Conservation (phyloP, 352 stramenopile genomes). For the Phytophthora citricola region DNA sequence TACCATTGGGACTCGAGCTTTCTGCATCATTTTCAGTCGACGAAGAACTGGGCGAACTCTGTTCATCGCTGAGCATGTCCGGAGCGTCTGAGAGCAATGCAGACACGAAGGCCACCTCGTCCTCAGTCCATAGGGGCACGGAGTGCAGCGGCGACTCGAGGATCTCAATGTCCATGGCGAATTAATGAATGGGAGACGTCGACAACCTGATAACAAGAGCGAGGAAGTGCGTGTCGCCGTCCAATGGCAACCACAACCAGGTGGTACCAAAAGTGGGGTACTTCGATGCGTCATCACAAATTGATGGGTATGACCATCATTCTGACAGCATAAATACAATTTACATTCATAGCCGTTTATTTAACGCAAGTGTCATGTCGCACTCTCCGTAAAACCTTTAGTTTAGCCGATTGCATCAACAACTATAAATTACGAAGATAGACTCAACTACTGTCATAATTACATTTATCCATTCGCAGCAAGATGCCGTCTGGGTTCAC, state of each 20-base stretch:
- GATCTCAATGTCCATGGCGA: constrained; percentile 22
- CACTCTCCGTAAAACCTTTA: too few relatives aligned
- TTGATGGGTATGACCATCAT: constrained; percentile 10
- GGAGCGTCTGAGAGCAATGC: constrained; percentile 30
- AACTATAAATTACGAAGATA: constrained; percentile 1
- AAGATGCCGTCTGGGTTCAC: constrained; percentile 32
- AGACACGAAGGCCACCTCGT: constrained; percentile 35
- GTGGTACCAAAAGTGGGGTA: constrained; percentile 10
- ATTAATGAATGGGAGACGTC: neutral
- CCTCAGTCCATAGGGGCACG: constrained; percentile 27
- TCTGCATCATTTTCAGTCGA: constrained; percentile 6
- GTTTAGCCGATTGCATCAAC: neutral
- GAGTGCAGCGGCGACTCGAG: constrained; percentile 21
- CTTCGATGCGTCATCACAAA: constrained; percentile 22
- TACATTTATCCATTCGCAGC: constrained; percentile 17
- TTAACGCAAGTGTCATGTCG: neutral
- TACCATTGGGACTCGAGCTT: neutral
- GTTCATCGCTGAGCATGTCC: constrained; percentile 23
- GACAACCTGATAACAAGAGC: constrained; percentile 8
- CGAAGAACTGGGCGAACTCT: constrained; percentile 9
- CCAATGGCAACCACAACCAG: neutral
- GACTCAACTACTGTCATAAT: neutral
- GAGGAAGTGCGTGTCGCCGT: neutral
- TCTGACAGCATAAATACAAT: neutral
- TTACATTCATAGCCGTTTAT: neutral